A percentile compares a stretch with the other conserved stretches of the same genome.
Evolutionary conservation across 2,329 filamentous ascomycete genomes (phyloP).

Genomic region (Chaetomiaceae sp.): DNA sequence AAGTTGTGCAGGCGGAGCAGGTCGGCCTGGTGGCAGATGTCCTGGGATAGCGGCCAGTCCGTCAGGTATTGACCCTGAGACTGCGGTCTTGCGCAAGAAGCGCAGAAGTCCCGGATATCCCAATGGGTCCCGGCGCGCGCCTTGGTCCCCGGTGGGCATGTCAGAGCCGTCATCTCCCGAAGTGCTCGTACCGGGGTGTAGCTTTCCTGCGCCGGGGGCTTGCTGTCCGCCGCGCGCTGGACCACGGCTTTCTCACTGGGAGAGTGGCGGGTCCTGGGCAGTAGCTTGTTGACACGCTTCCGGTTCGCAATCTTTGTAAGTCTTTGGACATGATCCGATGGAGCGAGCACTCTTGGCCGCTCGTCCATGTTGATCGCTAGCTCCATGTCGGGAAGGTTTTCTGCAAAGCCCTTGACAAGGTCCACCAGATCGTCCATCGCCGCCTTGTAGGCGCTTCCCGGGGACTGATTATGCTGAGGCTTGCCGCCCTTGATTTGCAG

Average conservation of each 20-base stretch:
- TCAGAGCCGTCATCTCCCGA: conserved; percentile 36
- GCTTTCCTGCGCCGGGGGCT: background rate
- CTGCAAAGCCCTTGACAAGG: conserved; percentile 68
- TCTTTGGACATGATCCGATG: conserved; percentile 56
- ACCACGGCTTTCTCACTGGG: conserved; percentile 12
- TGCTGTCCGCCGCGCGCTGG: background rate
- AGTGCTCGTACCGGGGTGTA: conserved; percentile 32
- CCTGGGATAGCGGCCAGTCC: conserved; percentile 60
- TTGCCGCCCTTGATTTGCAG: conserved; percentile 62
- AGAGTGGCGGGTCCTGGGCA: conserved; percentile 45
- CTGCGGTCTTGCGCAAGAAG: conserved; percentile 58
- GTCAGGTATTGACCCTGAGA: conserved; percentile 62
- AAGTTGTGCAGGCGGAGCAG: conserved; percentile 70
- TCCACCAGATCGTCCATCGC: conserved; percentile 47
- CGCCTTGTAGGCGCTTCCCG: conserved; percentile 31
- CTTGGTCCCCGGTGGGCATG: conserved; percentile 60
- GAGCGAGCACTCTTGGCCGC: conserved; percentile 66
- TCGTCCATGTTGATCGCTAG: conserved; percentile 78
- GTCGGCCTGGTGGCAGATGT: conserved; percentile 74
- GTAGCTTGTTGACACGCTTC: conserved; percentile 40
- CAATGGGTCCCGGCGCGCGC: conserved; percentile 56
- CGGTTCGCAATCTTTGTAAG: conserved; percentile 30
- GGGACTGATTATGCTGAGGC: conserved; percentile 40
- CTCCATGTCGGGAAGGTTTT: conserved; percentile 76
- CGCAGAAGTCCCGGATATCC: conserved; percentile 62